Evolutionary conservation across 2,329 filamentous ascomycete species (phyloP), one percentile per base, ranked within the genome.

Genomic region (Neoarthrinium moseri): DNA sequence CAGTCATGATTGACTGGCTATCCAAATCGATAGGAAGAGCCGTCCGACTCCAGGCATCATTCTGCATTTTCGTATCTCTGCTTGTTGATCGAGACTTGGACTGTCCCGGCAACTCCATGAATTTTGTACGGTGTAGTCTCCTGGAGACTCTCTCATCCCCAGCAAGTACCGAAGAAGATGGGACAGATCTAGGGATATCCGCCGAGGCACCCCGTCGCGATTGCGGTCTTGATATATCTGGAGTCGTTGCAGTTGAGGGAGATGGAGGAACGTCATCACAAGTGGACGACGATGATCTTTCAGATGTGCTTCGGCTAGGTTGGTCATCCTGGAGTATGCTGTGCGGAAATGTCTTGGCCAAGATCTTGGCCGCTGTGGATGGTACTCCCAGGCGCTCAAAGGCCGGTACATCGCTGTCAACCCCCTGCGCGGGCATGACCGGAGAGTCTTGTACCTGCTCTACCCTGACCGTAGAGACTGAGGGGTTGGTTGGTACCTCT

Each of bases 141-240:
- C 36, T 51, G 4, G 39, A 23, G 17, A 29, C 27, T 22, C 22
- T 47, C n/a, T 49, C 52, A 3, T 60, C 54, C 13, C 29, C 32
- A n/a, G n/a, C n/a, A 36, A 38, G n/a, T 3, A 12, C 42, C n/a
- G 45, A 27, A 32, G 38, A 49, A 10, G 24, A 39, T 13, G 43
- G 20, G 6, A 35, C 32, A 4, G 13, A 43, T 12, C 48, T 49
- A n/a, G 49, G 39, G 23, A 33, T 49, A 6, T 59, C 61, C 1
- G 50, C 35, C 4, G 43, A 35, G 15, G 53, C 17, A n/a, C 63
- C 69, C 48, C 66, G 68, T 8, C 61, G 56, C 5, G 68, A 71
- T 42, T 72, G 70, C 3, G 70, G 69, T n/a, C 69, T 58, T 5
- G 69, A 72, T 6, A 65, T 72, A 39, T 70, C 67, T 4, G 69